phyloP scores from a whole-genome alignment of 768 basidiomycete species.

The Pisolithus albus region DNA sequence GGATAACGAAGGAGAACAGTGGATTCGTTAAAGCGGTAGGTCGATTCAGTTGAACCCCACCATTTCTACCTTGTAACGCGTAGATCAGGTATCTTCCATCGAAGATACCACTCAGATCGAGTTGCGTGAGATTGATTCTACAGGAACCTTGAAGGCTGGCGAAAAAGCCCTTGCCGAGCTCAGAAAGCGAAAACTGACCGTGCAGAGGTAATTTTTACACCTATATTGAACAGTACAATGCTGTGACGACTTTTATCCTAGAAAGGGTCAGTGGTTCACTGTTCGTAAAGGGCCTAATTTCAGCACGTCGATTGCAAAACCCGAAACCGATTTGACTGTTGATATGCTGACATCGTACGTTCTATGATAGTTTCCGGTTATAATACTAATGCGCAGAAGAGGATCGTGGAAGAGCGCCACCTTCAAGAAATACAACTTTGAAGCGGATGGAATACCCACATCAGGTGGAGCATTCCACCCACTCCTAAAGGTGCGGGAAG shows the following conservation, averaged over 20 bases:
- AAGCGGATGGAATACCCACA: constrained; percentile 87
- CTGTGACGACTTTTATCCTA: constrained; percentile 25
- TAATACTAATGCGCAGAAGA: constrained; percentile 34
- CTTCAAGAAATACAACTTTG: constrained; percentile 99
- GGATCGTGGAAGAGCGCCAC: constrained; percentile 89
- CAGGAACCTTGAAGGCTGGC: constrained; percentile 64
- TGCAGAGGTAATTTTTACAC: constrained; percentile 55
- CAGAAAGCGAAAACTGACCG: constrained; percentile 83
- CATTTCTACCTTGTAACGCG: constrained; percentile 1
- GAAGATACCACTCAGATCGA: constrained; percentile 71
- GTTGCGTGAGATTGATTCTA: constrained; percentile 62
- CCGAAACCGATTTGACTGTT: constrained; percentile 91
- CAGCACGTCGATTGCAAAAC: constrained; percentile 86
- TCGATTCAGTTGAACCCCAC: constrained; percentile 7
- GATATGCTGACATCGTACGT: constrained; percentile 90
- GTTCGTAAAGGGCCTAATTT: constrained; percentile 81
- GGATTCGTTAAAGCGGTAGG: constrained; percentile 82
- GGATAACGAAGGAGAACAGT: constrained; percentile 88
- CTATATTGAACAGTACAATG: background rate
- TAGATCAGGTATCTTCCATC: constrained; percentile 51
- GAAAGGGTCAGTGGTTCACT: constrained; percentile 94
- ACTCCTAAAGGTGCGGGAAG: constrained; percentile 94
- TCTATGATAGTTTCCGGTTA: background rate
- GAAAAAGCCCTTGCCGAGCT: constrained; percentile 83
- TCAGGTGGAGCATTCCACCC: constrained; percentile 93